Percentiles rank a stretch among this genome's conserved stretches.
Conservation (phyloP, 2,329 filamentous ascomycete genomes). For the Trichoderma sp. region DNA sequence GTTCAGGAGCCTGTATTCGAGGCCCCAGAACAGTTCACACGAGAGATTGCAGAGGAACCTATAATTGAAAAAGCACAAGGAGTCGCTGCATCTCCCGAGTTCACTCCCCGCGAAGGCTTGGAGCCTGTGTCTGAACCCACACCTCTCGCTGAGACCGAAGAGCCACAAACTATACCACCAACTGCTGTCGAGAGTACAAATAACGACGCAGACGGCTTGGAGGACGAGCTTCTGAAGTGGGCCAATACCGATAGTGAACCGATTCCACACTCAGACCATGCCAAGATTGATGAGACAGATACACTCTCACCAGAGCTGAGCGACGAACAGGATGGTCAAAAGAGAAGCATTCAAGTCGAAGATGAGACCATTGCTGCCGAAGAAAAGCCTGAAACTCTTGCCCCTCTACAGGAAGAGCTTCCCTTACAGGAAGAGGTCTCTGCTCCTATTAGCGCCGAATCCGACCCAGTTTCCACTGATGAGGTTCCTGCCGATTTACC, state of each 20-base stretch:
- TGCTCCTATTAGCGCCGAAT: neutral
- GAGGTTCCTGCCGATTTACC: neutral
- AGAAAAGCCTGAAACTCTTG: neutral
- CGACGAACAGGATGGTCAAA: slow-evolving; percentile 22
- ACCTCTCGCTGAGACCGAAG: neutral
- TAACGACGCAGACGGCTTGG: neutral
- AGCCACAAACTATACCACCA: neutral
- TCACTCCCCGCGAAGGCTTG: neutral
- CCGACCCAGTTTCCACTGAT: neutral
- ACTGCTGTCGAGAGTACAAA: neutral
- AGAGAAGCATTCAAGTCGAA: slow-evolving; percentile 24
- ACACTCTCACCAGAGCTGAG: slow-evolving; percentile 13
- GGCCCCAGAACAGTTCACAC: neutral
- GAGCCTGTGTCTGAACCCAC: neutral
- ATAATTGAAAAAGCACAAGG: neutral
- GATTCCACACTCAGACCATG: neutral
- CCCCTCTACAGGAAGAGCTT: neutral
- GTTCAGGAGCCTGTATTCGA: neutral
- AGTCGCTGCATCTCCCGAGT: neutral
- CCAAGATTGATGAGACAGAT: neutral
- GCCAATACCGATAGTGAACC: slow-evolving; percentile 5
- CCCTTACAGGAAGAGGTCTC: neutral
- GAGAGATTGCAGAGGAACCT: neutral
- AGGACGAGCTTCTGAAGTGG: slow-evolving; percentile 5
- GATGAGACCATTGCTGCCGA: neutral